Base-by-base conservation (phyloP, 345 rosid species). In the Brassica cretica region DNA sequence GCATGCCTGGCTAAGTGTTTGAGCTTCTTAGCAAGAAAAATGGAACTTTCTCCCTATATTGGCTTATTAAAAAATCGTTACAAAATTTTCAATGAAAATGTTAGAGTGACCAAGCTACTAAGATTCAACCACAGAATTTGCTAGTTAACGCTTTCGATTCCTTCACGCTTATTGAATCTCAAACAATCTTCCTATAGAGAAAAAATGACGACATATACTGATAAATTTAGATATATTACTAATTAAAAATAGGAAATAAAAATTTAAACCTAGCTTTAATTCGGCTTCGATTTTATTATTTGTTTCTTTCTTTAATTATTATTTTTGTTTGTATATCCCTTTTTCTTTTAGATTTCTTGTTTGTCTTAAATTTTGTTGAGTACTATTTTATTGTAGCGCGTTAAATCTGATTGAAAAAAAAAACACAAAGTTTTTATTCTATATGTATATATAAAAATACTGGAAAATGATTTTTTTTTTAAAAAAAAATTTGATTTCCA, bases 101-200 rank as follows among this genome's bases (percentile, higher is more conserved):
- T 44, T 49, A 68, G 60, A 61, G 78, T 35, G 70, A 63, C 74
- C 74, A 68, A 68, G 18, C 68, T 29, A 9, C 58, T 39, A 58
- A 55, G 53, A 55, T 58, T 66, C 49, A 68, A 53, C 64, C 39
- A 73, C 70, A 66, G 75, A 73, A 79, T 35, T 68, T 51, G 19
- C 69, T 62, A 46, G 12, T 68, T 61, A 67, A 68, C 58, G 59
- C 74, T 79, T 79, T 73, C 41, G 46, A 51, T 62, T 73, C 68
- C 70, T 78, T 60, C 66, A 73, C 65, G 74, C 66, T 35, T 15
- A 59, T 24, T 27, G 12, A 33, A 56, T 51, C 49, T 55, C 37
- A 25, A 11, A 51, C 49, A 56, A 10, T 39, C 66, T 35, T 71
- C 6, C 2, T 35, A 15, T 29, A 8, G 37, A 39, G 49, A 19